Conservation (phyloP, 805 yeast genomes). For the Lachancea quebecensis region DNA sequence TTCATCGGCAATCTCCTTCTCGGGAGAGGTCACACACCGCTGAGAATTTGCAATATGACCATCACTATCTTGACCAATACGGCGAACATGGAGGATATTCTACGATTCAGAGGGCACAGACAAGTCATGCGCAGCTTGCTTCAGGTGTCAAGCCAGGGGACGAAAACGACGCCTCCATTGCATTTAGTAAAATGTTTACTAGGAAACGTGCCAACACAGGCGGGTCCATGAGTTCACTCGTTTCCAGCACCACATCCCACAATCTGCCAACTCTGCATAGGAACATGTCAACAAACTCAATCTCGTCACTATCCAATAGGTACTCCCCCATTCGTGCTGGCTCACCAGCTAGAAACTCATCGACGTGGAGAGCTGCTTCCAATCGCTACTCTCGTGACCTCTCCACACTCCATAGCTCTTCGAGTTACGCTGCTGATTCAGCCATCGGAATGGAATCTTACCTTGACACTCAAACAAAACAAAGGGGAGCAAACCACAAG, state of each 20-base stretch:
- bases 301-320: slow-evolving; percentile 21
- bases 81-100: slow-evolving; percentile 2
- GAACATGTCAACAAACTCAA: slow-evolving; percentile 16
- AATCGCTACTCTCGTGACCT: slow-evolving; percentile 26
- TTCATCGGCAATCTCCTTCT: not conserved
- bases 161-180: slow-evolving; percentile 33
- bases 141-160: slow-evolving; percentile 10
- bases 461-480: slow-evolving; percentile 20
- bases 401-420: slow-evolving; percentile 15
- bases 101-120: slow-evolving; percentile 1
- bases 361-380: slow-evolving; percentile 23
- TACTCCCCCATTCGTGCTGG: slow-evolving; percentile 27
- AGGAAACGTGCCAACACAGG: slow-evolving; percentile 27
- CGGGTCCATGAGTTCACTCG: slow-evolving; percentile 26
- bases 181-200: slow-evolving; percentile 31
- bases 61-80: slow-evolving; percentile 9
- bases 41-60: slow-evolving; percentile 5
- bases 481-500: slow-evolving; percentile 15
- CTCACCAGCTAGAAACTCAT: slow-evolving; percentile 28
- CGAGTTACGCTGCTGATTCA: slow-evolving; percentile 7
- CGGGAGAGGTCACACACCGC: not conserved
- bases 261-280: slow-evolving; percentile 16
- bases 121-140: slow-evolving; percentile 3
- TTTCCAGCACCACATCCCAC: slow-evolving; percentile 14
- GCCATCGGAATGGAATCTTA: slow-evolving; percentile 13